Evolutionary conservation across 2,329 filamentous ascomycete genomes (phyloP).

Genomic region (Hypoxylon sp.): DNA sequence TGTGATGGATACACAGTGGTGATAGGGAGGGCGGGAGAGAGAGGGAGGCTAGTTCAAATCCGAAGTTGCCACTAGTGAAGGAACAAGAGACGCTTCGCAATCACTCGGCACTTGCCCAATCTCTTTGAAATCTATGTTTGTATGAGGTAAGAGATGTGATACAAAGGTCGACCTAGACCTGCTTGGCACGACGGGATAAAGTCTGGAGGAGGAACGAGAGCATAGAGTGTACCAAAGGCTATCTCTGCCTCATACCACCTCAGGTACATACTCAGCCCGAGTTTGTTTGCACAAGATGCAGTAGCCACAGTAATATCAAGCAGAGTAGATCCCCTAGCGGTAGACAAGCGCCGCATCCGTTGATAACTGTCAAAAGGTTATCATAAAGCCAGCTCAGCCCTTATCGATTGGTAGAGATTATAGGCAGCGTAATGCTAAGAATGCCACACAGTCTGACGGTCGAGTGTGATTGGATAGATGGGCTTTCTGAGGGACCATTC

Average conservation of each 20-base stretch:
- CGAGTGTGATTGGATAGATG: conserved; percentile 34
- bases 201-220: conserved; percentile 8
- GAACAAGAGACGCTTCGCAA: conserved; percentile 11
- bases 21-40: conserved; percentile 4
- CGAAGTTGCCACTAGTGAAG: conserved; percentile 10
- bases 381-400: conserved; percentile 15
- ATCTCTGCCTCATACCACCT: conserved; percentile 1
- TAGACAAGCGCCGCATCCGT: conserved; percentile 32
- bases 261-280: not conserved
- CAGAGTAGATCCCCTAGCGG: conserved; percentile 20
- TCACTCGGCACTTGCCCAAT: conserved; percentile 36
- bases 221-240: not conserved
- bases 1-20: conserved; percentile 10
- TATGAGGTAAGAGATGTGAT: conserved; percentile 17
- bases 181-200: conserved; percentile 40
- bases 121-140: conserved; percentile 21
- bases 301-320: conserved; percentile 12
- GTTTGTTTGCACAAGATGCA: conserved; percentile 6
- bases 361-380: conserved; percentile 14
- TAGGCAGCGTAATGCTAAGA: conserved; percentile 19
- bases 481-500: conserved; percentile 19
- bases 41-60: conserved; percentile 13
- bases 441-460: conserved; percentile 29
- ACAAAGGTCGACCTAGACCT: conserved; percentile 26
- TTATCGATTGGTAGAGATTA: conserved; percentile 28